Base-by-base conservation (phyloP, 176 grass and related monocot genomes). In the Stipa capillata region DNA sequence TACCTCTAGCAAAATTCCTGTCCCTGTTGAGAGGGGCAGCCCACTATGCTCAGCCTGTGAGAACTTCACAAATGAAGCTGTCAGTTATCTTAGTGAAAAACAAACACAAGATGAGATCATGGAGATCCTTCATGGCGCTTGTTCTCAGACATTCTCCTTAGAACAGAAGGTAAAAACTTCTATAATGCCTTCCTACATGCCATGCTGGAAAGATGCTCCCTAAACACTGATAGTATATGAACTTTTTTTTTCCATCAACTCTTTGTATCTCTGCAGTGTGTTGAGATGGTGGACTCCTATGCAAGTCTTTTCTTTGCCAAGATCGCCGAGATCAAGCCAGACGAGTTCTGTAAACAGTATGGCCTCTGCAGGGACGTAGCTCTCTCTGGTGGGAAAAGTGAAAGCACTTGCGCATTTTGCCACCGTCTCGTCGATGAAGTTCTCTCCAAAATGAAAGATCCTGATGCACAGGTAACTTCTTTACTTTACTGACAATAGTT, bases 221-320 rank as follows among this genome's bases (percentile, higher is more conserved):
- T n/a, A n/a, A n/a, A n/a, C n/a, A n/a, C n/a, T n/a, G n/a, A n/a
- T n/a, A n/a, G n/a, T n/a, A n/a, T n/a, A n/a, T n/a, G n/a, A n/a
- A 5, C 15, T 27, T 76, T 53, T 48, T 81, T 29, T 17, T 77
- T 57, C 8, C 21, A 25, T 54, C 27, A 28, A 67, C 29, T 24
- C 18, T 62, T 32, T 65, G n/a, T 85, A 45, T 82, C 8, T 52
- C 39, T 60, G 77, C 85, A 98, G 95, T 93, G 92, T 81, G 51
- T 83, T 83, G 72, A 84, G 35, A 61, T 94, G 83, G 86, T 94
- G 51, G 92, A 98, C 78, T 94, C 87, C 45, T 98, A 94, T 80
- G 78, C 88, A 86, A 58, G 80, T 33, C 62, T 89, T 37, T 71
- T 98, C 69, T 94, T 98, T 74, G 16, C 61, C 4, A 87, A 94